These are phyloP conservation scores for Phragmites australis DNA, from an alignment of 176 grass and related monocot species.

Conservation along the genomic window DNA sequence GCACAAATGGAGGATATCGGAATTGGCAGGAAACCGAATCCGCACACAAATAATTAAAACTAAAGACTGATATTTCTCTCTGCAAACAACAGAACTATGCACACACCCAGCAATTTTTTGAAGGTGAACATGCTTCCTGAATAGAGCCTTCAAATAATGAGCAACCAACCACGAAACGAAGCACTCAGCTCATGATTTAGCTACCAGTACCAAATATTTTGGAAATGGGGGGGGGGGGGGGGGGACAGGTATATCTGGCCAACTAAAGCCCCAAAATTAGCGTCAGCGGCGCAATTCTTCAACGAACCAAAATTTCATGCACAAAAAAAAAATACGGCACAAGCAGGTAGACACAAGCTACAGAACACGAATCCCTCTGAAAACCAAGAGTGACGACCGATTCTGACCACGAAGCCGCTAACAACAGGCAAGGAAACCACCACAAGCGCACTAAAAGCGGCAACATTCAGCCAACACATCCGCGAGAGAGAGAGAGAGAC, in stretches of 20 bases:
- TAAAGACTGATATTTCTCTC: background rate
- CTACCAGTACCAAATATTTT: background rate
- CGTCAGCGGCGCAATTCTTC: background rate
- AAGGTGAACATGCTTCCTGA: background rate
- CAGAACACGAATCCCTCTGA: background rate
- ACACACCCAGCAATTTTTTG: background rate
- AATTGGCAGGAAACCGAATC: background rate
- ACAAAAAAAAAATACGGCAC: background rate
- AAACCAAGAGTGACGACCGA: background rate
- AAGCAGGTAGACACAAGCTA: background rate
- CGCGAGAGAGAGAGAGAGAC: background rate
- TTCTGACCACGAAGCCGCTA: background rate
- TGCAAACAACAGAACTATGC: background rate
- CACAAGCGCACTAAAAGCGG: background rate
- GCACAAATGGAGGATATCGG: background rate
- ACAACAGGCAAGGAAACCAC: background rate
- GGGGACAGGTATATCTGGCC: background rate
- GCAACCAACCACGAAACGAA: background rate
- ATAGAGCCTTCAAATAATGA: background rate
- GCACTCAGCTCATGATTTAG: background rate
- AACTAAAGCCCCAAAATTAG: background rate
- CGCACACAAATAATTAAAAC: background rate
- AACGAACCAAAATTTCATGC: background rate
- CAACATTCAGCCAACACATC: conserved; percentile 17
- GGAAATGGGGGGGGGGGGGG: too few species aligned